phyloP scores from a whole-genome alignment of 1,284 basidiomycete species.

The Tylopilus orsonianus region DNA sequence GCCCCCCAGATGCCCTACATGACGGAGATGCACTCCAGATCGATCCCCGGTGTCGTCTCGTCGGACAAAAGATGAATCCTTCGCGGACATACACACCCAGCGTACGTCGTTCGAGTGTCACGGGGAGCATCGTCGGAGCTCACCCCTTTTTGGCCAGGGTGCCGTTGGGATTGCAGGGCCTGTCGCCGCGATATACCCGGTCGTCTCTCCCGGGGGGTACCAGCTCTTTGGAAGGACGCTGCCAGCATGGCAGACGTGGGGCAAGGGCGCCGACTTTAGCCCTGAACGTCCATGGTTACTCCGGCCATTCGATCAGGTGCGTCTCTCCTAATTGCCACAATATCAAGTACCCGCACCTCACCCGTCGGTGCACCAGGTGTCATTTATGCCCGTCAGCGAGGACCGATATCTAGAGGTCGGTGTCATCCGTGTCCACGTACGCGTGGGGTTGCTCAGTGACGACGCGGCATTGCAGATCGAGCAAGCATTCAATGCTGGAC shows the following conservation, averaged over 20 bases:
- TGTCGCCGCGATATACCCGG: constrained; percentile 64
- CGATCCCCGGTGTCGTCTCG: constrained; percentile 58
- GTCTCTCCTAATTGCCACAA: background rate
- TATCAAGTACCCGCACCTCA: background rate
- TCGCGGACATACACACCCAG: constrained; percentile 60
- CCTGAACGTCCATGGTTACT: constrained; percentile 59
- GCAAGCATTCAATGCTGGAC: constrained; percentile 59
- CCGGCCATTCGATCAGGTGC: constrained; percentile 63
- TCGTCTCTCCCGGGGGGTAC: constrained; percentile 66
- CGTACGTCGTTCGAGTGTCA: constrained; percentile 33
- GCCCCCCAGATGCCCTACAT: background rate
- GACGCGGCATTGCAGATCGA: constrained; percentile 42
- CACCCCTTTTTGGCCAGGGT: constrained; percentile 39
- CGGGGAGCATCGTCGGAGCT: background rate
- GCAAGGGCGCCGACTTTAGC: constrained; percentile 48
- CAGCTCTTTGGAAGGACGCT: constrained; percentile 61
- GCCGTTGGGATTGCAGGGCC: constrained; percentile 64
- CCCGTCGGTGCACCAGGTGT: constrained; percentile 36
- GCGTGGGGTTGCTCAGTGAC: background rate
- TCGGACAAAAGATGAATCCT: constrained; percentile 67
- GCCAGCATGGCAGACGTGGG: constrained; percentile 64
- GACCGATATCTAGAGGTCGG: constrained; percentile 44
- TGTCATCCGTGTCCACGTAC: background rate
- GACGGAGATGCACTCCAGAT: constrained; percentile 38
- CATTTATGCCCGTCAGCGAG: constrained; percentile 47